Conservation (phyloP, 2,329 filamentous ascomycete genomes). For the Fusarium sp. region DNA sequence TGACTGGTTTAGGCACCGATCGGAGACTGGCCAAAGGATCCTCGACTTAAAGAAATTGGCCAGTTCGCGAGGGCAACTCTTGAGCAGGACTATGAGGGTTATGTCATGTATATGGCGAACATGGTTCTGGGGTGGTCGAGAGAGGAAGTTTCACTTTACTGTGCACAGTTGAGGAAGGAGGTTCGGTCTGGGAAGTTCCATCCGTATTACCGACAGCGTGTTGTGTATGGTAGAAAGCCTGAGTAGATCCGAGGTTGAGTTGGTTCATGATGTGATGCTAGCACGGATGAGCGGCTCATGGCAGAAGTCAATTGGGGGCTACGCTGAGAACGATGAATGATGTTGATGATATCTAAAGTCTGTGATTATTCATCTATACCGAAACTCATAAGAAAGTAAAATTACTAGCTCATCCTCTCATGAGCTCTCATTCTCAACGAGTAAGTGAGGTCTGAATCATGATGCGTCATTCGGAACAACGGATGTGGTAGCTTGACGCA, state of each 20-base stretch:
- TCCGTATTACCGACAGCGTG: conserved; percentile 46
- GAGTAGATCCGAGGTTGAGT: conserved; percentile 1
- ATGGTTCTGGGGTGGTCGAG: conserved; percentile 53
- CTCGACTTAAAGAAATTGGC: conserved; percentile 28
- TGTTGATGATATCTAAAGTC: background rate
- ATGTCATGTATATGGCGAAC: conserved; percentile 48
- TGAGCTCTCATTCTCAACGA: background rate
- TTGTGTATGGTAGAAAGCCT: conserved; percentile 43
- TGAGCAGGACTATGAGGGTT: conserved; percentile 52
- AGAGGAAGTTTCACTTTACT: conserved; percentile 50
- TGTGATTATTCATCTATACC: too few relatives aligned
- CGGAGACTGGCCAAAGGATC: conserved; percentile 30
- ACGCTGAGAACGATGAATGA: background rate
- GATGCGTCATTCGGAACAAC: background rate
- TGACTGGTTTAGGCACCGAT: conserved; percentile 32
- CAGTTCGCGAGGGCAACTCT: conserved; percentile 49
- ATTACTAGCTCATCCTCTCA: background rate
- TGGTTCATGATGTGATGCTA: background rate
- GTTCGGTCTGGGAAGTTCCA: conserved; percentile 46
- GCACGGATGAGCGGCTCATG: background rate
- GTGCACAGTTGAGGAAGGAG: conserved; percentile 50
- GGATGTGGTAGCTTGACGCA: background rate
- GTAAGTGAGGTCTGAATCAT: background rate
- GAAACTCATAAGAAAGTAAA: background rate
- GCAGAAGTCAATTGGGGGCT: background rate